A percentile compares a stretch with the other conserved stretches of the same genome.
Evolutionary conservation across 305 asterid species (phyloP).

Genomic region (Fraxinus xanthoxyloides): DNA sequence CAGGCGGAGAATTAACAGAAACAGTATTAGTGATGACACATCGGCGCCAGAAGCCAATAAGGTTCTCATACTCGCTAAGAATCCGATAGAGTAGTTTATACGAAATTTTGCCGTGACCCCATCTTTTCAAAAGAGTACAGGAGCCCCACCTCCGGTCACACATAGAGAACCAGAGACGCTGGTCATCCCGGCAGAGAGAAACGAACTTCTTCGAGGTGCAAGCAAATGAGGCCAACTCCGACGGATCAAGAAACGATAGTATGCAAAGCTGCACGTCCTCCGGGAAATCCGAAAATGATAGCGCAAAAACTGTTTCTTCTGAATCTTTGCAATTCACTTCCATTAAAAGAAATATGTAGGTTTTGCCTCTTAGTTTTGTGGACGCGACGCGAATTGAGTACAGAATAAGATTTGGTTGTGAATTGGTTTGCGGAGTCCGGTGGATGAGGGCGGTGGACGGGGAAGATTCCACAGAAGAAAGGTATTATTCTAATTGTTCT

Average conservation of each 20-base stretch:
- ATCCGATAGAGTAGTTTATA: constrained; percentile 56
- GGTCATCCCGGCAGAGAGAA: constrained; percentile 67
- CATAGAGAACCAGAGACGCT: constrained; percentile 78
- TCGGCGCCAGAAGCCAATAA: constrained; percentile 92
- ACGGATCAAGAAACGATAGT: constrained; percentile 69
- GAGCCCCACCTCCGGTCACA: constrained; percentile 92
- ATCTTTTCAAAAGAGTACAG: constrained; percentile 63
- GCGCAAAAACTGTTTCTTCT: constrained; percentile 23
- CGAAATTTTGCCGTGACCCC: constrained; percentile 66
- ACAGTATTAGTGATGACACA: constrained; percentile 31
- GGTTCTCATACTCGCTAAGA: constrained; percentile 60
- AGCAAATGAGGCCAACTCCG: constrained; percentile 68
- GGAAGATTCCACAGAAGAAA: background rate
- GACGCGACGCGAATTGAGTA: background rate
- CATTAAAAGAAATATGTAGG: background rate
- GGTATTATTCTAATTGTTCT: background rate
- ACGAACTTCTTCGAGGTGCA: constrained; percentile 68
- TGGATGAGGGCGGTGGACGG: background rate
- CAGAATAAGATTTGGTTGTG: background rate
- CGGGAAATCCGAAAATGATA: constrained; percentile 77
- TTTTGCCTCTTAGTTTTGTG: background rate
- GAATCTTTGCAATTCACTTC: background rate
- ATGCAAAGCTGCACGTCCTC: constrained; percentile 89
- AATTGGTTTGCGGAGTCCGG: background rate
- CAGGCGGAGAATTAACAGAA: constrained; percentile 17